Conservation (phyloP, 345 rosid species). For the Pelargonium nanum region DNA sequence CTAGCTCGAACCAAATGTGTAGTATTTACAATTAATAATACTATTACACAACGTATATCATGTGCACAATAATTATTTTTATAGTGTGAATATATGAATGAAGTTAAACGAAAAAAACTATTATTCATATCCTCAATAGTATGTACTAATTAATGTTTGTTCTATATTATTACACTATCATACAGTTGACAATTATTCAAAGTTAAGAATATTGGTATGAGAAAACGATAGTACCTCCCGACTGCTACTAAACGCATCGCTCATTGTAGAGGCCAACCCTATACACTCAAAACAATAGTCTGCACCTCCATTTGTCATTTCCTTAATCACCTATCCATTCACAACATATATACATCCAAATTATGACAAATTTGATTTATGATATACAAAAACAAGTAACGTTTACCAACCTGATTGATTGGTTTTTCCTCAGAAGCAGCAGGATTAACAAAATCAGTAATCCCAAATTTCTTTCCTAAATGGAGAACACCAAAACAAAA, state of each 20-base stretch:
- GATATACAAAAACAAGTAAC: too few species aligned
- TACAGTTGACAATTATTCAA: neutral
- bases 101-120: too few species aligned
- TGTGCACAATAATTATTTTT: too few species aligned
- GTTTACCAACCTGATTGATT: slow-evolving; percentile 27
- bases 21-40: too few species aligned
- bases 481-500: too few species aligned
- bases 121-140: too few species aligned
- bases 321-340: slow-evolving; percentile 36
- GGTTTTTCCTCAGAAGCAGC: slow-evolving; percentile 26
- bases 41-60: too few species aligned
- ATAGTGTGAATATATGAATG: too few species aligned
- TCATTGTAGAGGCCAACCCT: slow-evolving; percentile 45
- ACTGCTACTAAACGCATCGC: slow-evolving; percentile 45
- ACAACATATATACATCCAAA: neutral
- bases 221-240: slow-evolving; percentile 21
- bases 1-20: too few species aligned
- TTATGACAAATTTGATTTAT: neutral
- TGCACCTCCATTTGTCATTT: slow-evolving; percentile 58
- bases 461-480: slow-evolving; percentile 44
- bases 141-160: too few species aligned
- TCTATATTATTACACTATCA: too few species aligned
- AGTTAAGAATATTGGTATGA: neutral
- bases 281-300: slow-evolving; percentile 77
- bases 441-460: slow-evolving; percentile 64